A percentile compares a stretch with the other conserved stretches of the same genome.
phyloP scores from a whole-genome alignment of 1,139 yeast genomes.

The Suhomyces yuchorum region DNA sequence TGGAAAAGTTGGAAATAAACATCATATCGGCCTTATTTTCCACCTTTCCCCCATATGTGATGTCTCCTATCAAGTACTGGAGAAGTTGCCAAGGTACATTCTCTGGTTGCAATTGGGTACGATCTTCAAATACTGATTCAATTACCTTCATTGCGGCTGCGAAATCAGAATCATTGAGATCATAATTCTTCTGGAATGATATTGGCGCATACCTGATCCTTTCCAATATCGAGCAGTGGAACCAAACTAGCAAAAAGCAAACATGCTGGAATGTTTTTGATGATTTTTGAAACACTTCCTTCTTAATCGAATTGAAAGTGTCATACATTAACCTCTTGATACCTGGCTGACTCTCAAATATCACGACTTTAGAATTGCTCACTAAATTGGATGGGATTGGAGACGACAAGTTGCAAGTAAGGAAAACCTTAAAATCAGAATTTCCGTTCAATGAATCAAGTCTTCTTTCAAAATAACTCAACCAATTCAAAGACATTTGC shows the following conservation, averaged over 20 bases:
- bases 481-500: slow-evolving; percentile 71
- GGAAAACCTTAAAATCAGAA: slow-evolving; percentile 50
- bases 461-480: slow-evolving; percentile 52
- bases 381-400: slow-evolving; percentile 58
- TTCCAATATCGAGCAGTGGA: slow-evolving; percentile 64
- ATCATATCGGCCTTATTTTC: slow-evolving; percentile 48
- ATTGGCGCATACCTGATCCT: slow-evolving; percentile 60
- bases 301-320: slow-evolving; percentile 34
- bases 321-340: slow-evolving; percentile 53
- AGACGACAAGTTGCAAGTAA: slow-evolving; percentile 58
- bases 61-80: slow-evolving; percentile 49
- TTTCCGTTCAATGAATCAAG: slow-evolving; percentile 29
- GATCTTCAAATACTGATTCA: slow-evolving; percentile 20
- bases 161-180: slow-evolving; percentile 75
- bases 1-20: slow-evolving; percentile 30
- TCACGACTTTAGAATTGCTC: slow-evolving; percentile 51
- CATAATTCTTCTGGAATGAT: slow-evolving; percentile 64
- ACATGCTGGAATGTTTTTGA: slow-evolving; percentile 53
- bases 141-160: slow-evolving; percentile 51
- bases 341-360: slow-evolving; percentile 65
- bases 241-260: slow-evolving; percentile 65
- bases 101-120: slow-evolving; percentile 44
- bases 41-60: slow-evolving; percentile 77
- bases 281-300: slow-evolving; percentile 19
- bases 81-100: slow-evolving; percentile 61